Base-by-base conservation (phyloP, 768 basidiomycete species). In the Pisolithus tinctorius region DNA sequence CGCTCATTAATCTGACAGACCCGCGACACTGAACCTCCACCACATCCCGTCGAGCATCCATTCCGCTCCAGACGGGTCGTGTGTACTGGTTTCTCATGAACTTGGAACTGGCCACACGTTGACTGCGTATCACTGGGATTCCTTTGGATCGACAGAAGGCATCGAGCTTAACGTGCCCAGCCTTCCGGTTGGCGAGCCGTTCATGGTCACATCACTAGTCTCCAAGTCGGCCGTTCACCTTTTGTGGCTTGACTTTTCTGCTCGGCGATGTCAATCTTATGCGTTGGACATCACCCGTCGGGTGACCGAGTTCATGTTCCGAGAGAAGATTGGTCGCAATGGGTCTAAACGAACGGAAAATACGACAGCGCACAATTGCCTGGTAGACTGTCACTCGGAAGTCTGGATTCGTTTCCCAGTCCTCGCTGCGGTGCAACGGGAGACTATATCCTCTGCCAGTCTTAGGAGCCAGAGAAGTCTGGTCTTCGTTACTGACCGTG, bases 391-490 rank as follows among this genome's bases (percentile, higher is more conserved):
- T 49, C 73, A 76, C 52, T 62, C 68, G 0, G 77, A 78, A 34
- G 74, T 78, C 16, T 80, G 79, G 79, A 74, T 71, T 6, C 72
- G 78, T 6, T 81, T 78, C 56, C 79, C 79, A 0, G 78, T 81
- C 3, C 52, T 76, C 6, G 67, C 78, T 10, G 77, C 78, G 0
- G 67, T 81, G 23, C 64, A 67, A 38, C 68, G 74, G 3, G 65
- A 69, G 26, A 74, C 73, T 0, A 63, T 71, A 43, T 58, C 63
- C 2, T 65, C 66, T 1, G 65, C 67, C 4, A 57, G 55, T 14
- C 49, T 59, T 14, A 62, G 70, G 26, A 58, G 52, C 14, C 57
- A 56, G 16, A 70, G 65, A 44, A 58, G 62, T 17, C 60, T 80
- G 10, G 52, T 65, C 4, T 78, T 78, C 56, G 62, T 78, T 26